phyloP scores from a whole-genome alignment of 108 stramenopile genomes.

The Craspedostauros australis region DNA sequence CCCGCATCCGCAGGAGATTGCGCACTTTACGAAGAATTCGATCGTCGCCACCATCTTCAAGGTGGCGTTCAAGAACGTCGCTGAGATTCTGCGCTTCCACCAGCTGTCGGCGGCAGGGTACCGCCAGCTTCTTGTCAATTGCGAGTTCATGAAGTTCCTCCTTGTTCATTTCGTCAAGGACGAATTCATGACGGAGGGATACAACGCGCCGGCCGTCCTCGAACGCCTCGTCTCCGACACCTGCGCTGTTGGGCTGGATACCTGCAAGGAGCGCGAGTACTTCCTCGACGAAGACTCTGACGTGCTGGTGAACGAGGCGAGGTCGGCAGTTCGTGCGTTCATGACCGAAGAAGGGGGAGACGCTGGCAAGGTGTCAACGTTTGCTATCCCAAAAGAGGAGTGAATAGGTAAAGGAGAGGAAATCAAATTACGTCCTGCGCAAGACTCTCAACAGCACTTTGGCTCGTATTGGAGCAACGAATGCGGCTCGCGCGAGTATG shows the following conservation, averaged over 20 bases:
- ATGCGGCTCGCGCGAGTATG: too few relatives aligned
- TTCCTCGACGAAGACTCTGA: conserved; percentile 9
- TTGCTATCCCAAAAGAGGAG: too few relatives aligned
- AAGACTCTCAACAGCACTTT: too few relatives aligned
- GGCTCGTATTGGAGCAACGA: too few relatives aligned
- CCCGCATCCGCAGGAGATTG: conserved; percentile 47
- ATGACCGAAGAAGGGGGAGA: conserved; percentile 9
- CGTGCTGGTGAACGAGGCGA: conserved; percentile 18
- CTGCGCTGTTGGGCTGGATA: conserved; percentile 9
- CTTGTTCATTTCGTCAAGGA: conserved; percentile 77
- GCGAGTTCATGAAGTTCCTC: conserved; percentile 58
- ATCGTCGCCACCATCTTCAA: conserved; percentile 52
- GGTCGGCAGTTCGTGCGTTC: conserved; percentile 17
- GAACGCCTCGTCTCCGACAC: conserved; percentile 22
- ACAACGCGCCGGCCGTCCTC: conserved; percentile 18
- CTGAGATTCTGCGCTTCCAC: conserved; percentile 52
- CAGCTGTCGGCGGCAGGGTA: conserved; percentile 54
- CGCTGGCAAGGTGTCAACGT: too few relatives aligned
- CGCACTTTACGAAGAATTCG: conserved; percentile 48
- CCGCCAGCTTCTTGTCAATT: conserved; percentile 70
- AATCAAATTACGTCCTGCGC: too few relatives aligned
- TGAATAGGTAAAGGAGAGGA: too few relatives aligned
- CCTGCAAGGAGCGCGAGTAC: conserved; percentile 16
- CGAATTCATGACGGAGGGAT: conserved; percentile 45
- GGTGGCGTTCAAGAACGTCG: conserved; percentile 52